Evolutionary conservation across 2,329 filamentous ascomycete genomes (phyloP).

Genomic region (Metarhizium sp.): DNA sequence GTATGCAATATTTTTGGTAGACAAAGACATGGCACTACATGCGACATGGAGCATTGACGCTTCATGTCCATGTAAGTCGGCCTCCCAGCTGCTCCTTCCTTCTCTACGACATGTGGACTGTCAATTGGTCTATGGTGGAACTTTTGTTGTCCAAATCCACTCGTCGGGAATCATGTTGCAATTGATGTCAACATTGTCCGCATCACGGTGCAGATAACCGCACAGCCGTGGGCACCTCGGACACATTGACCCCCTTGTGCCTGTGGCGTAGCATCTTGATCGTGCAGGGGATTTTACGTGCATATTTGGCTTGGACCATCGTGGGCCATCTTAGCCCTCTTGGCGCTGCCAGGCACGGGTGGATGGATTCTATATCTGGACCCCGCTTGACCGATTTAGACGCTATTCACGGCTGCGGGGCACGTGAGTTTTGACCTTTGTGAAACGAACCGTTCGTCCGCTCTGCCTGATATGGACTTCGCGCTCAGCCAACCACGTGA

Average conservation of each 20-base stretch:
- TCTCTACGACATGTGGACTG: too few relatives aligned
- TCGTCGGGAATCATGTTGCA: too few relatives aligned
- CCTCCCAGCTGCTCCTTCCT: too few relatives aligned
- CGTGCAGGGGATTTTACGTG: too few relatives aligned
- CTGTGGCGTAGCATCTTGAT: too few relatives aligned
- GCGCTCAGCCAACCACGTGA: neutral
- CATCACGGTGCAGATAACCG: neutral
- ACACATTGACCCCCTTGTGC: neutral
- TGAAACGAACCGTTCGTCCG: neutral
- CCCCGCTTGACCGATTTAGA: neutral
- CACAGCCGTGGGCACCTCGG: neutral
- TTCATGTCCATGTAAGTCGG: too few relatives aligned
- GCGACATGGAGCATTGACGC: too few relatives aligned
- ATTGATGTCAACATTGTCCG: too few relatives aligned
- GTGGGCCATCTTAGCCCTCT: neutral
- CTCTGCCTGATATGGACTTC: neutral
- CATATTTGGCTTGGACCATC: neutral
- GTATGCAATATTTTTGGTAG: too few relatives aligned
- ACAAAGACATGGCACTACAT: too few relatives aligned
- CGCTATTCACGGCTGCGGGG: neutral
- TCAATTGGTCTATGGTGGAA: too few relatives aligned
- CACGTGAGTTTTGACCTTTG: conserved; percentile 3
- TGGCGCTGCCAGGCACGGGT: neutral
- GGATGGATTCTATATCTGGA: neutral
- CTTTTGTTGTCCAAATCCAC: too few relatives aligned